Percentiles rank a stretch among this genome's conserved stretches.
Conservation (phyloP, 495 filamentous ascomycete genomes). For the Aspergillus saccharolyticus region DNA sequence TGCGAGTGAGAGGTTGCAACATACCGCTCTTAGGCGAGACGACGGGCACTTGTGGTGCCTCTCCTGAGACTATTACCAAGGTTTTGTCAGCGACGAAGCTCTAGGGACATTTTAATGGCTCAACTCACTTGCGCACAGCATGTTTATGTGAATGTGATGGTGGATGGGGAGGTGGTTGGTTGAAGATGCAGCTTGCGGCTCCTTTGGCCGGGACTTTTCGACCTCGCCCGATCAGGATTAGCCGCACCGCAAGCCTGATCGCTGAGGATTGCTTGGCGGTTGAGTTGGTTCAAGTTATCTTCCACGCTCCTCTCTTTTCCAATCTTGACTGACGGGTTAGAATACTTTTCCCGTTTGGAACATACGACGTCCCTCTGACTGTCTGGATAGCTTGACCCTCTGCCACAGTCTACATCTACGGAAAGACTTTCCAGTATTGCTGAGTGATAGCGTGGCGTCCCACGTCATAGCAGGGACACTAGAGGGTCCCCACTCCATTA, state of each 20-base stretch:
- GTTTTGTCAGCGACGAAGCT: constrained; percentile 19
- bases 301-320: background rate
- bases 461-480: too few species aligned
- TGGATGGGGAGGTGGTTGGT: constrained; percentile 23
- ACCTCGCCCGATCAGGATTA: constrained; percentile 35
- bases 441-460: background rate
- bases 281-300: too few species aligned
- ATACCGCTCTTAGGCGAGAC: constrained; percentile 89
- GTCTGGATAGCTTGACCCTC: too few species aligned
- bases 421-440: too few species aligned
- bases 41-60: constrained; percentile 91
- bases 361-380: too few species aligned
- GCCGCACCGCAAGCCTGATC: constrained; percentile 25
- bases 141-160: constrained; percentile 29
- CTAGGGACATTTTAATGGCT: background rate
- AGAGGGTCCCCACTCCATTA: background rate
- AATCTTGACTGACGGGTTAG: too few species aligned
- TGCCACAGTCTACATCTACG: background rate
- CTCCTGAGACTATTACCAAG: constrained; percentile 74
- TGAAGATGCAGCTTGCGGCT: constrained; percentile 32
- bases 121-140: constrained; percentile 74
- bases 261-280: constrained; percentile 16
- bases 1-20: constrained; percentile 24
- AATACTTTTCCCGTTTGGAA: too few species aligned
- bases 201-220: constrained; percentile 44